Percentiles rank a stretch among this genome's conserved stretches.
These are phyloP conservation scores for Diaporthe vaccinii DNA, from an alignment of 2,329 filamentous ascomycete genomes.

Conservation along the genomic window DNA sequence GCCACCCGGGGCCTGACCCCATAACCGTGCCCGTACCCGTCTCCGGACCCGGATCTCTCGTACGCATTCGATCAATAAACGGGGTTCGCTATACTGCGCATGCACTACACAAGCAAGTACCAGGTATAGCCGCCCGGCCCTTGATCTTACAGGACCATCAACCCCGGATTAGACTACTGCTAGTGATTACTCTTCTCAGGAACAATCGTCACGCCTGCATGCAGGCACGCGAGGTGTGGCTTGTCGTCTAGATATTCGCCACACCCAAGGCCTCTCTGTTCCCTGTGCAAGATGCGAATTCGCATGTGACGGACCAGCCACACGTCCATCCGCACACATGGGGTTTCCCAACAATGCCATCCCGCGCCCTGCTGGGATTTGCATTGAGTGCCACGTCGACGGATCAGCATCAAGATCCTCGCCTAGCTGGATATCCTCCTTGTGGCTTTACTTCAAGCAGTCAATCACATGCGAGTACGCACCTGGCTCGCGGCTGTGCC, in stretches of 20 bases:
- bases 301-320: constrained; percentile 12
- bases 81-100: neutral
- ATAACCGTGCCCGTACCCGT: constrained; percentile 11
- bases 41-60: neutral
- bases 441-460: neutral
- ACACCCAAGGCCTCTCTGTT: constrained; percentile 21
- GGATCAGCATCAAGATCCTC: neutral
- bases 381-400: constrained; percentile 27
- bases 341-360: constrained; percentile 16
- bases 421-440: neutral
- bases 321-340: neutral
- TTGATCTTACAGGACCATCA: neutral
- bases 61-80: neutral
- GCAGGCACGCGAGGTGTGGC: constrained; percentile 24
- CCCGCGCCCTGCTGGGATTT: neutral
- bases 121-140: neutral
- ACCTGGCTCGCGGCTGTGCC: constrained; percentile 8
- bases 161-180: constrained; percentile 13
- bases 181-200: constrained; percentile 28
- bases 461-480: neutral
- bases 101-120: neutral
- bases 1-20: neutral
- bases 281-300: neutral
- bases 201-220: constrained; percentile 23
- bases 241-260: neutral